Evolutionary conservation across 1,284 basidiomycete species (phyloP).

Genomic region (Tylopilus sp.): DNA sequence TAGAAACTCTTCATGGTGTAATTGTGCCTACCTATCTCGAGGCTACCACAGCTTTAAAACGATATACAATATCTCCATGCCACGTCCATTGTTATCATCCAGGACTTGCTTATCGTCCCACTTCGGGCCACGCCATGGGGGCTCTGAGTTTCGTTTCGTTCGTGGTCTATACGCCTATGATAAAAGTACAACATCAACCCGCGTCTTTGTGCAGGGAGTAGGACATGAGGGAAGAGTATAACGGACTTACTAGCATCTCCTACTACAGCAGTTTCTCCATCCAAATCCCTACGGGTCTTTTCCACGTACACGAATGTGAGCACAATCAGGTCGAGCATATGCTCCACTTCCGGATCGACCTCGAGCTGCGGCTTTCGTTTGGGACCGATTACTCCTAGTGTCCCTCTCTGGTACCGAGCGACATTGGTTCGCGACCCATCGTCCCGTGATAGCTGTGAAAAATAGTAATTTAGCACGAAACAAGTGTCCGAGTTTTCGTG

Average conservation of each 20-base stretch:
- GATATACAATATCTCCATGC: too few relatives aligned
- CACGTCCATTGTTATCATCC: too few relatives aligned
- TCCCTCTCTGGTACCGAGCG: conserved; percentile 28
- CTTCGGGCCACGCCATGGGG: too few relatives aligned
- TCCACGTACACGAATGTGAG: conserved; percentile 43
- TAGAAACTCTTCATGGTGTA: too few relatives aligned
- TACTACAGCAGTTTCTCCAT: conserved; percentile 2
- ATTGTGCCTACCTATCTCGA: too few relatives aligned
- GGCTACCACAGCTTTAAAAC: too few relatives aligned
- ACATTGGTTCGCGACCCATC: conserved; percentile 21
- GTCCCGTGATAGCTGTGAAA: conserved; percentile 22
- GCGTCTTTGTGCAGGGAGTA: neutral
- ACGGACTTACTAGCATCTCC: conserved; percentile 8
- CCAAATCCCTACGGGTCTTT: conserved; percentile 33
- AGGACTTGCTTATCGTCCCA: too few relatives aligned
- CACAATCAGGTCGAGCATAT: conserved; percentile 38
- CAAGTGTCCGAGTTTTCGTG: neutral
- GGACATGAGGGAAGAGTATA: neutral
- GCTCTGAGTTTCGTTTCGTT: neutral
- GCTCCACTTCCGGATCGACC: conserved; percentile 31
- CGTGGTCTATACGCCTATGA: neutral
- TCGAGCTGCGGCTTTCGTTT: conserved; percentile 31
- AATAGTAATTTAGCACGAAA: neutral
- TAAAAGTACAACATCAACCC: neutral
- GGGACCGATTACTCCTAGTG: conserved; percentile 19